Evolutionary conservation across 441 rosid genomes (phyloP).

Genomic region (Adansonia gregorii): DNA sequence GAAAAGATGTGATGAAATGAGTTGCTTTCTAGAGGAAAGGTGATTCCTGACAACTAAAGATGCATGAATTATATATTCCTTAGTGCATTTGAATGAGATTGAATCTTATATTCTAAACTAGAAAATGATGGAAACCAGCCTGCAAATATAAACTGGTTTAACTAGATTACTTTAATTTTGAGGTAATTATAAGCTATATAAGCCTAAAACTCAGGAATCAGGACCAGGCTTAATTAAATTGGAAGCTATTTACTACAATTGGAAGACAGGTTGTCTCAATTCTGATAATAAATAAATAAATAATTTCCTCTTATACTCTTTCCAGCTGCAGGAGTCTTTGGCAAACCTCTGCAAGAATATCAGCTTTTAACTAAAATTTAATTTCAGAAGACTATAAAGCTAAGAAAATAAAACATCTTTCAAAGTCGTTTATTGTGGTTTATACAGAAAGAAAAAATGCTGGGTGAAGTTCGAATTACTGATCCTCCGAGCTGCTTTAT

Average conservation of each 20-base stretch:
- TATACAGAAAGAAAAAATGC: not conserved
- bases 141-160: not conserved
- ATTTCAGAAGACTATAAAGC: not conserved
- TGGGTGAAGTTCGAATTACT: too few species aligned
- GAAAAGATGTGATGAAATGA: not conserved
- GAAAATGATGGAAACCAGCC: not conserved
- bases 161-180: not conserved
- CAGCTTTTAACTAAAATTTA: not conserved
- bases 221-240: not conserved
- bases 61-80: constrained; percentile 13
- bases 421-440: not conserved
- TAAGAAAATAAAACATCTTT: not conserved
- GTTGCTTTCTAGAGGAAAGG: constrained; percentile 18
- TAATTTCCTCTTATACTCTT: not conserved
- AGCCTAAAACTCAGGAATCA: not conserved
- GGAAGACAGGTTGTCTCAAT: constrained; percentile 6
- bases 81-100: not conserved
- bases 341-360: not conserved
- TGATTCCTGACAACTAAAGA: constrained; percentile 24
- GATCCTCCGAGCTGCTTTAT: not conserved
- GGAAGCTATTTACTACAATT: not conserved
- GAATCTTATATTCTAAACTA: not conserved
- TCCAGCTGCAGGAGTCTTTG: not conserved
- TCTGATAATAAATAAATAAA: not conserved
- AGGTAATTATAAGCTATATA: not conserved